Base-by-base conservation (phyloP, 345 rosid species). In the Pugionium dolabratum region DNA sequence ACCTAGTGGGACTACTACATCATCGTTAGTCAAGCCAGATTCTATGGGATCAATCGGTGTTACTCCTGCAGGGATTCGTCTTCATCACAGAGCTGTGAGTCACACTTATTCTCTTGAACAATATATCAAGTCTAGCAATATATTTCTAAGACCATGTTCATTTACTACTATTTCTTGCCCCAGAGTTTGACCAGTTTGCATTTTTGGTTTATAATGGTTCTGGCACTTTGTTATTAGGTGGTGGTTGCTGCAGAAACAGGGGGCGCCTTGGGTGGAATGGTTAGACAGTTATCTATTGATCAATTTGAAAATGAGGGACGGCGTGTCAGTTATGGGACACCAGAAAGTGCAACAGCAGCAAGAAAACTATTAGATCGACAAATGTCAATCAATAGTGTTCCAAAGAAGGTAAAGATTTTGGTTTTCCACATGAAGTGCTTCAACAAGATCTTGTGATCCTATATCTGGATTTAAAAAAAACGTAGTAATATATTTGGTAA, bases 241-340 rank as follows among this genome's bases (percentile, higher is more conserved):
- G 95, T 90, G 77, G 81, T 90, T 67, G 90, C 97, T 64, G 89
- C 95, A 61, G 95, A 90, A 80, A 84, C 97, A 53, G 85, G 88
- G 76, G 97, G 95, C 65, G 92, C 90, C 67, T 81, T 90, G 72
- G 95, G 97, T 60, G 92, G 97, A 66, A 83, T 88, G 95, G 95
- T 88, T 51, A 81, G 95, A 72, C 95, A 84, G 72, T 82, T 87
- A 75, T 88, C 97, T n/a, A 86, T 87, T 30, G 95, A 90, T 73
- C 97, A 90, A 70, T 90, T 90, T 78, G 97, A 90, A 82, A 87
- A 87, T 76, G 97, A 90, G 77, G 92, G 92, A 69, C 80, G 95
- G 60, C 86, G 95, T 78, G 95, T 87, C 56, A 82, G 91, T 76
- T 86, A 89, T 72, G 96, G 96, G 52, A 85, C 90, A 56, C 89